Evolutionary conservation across 2,329 filamentous ascomycete genomes (phyloP).

Genomic region (Alternaria arbusti): DNA sequence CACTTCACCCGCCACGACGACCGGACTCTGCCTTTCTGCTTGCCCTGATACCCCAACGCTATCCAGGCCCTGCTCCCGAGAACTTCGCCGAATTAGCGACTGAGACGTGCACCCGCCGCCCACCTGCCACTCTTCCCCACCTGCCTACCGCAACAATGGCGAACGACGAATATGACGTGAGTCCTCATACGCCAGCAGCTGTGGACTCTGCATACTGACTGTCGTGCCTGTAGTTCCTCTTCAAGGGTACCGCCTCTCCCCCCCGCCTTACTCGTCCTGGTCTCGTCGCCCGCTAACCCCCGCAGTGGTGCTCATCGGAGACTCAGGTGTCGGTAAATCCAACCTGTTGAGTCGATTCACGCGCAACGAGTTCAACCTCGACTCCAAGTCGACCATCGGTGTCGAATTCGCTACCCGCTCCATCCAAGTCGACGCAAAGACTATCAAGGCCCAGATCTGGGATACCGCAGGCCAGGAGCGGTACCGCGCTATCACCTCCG

Average conservation of each 20-base stretch:
- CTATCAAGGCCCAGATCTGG: constrained; percentile 99
- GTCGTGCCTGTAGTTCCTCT: constrained; percentile 76
- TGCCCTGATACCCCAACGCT: not conserved
- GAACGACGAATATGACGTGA: constrained; percentile 99
- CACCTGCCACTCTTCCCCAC: constrained; percentile 25
- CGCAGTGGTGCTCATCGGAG: constrained; percentile 95
- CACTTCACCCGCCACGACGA: constrained; percentile 9
- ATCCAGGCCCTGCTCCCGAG: not conserved
- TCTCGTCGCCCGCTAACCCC: constrained; percentile 36
- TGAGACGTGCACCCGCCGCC: constrained; percentile 3
- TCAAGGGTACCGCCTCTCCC: constrained; percentile 76
- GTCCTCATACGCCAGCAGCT: constrained; percentile 47
- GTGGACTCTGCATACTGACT: constrained; percentile 32
- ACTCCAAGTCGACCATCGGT: constrained; percentile 99
- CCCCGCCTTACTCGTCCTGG: constrained; percentile 22
- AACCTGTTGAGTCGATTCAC: constrained; percentile 99
- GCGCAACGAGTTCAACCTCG: constrained; percentile 99
- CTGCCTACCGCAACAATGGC: constrained; percentile 70
- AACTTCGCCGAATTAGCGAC: not conserved
- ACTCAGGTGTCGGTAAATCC: constrained; percentile 99
- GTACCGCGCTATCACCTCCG: constrained; percentile 98
- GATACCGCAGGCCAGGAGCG: constrained; percentile 98
- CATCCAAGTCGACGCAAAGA: constrained; percentile 99
- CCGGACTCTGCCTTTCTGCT: not conserved
- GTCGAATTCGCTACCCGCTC: constrained; percentile 99